A percentile compares a stretch with the other conserved stretches of the same genome.
Evolutionary conservation across 2,329 filamentous ascomycete species (phyloP).

Genomic region (Grosmannia clavigera): DNA sequence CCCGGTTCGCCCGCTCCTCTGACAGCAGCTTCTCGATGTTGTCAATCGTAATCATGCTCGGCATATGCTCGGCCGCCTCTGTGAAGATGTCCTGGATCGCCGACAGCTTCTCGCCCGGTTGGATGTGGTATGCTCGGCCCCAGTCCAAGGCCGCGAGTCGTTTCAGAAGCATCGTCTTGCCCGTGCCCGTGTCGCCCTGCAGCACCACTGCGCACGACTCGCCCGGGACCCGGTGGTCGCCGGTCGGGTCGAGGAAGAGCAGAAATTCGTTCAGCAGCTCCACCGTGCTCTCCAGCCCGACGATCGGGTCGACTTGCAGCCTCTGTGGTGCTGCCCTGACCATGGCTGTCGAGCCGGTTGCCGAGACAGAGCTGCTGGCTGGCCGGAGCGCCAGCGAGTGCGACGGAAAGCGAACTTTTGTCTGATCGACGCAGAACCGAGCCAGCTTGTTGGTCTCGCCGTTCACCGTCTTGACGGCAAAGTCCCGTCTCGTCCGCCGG

Average conservation of each 20-base stretch:
- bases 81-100: constrained; percentile 57
- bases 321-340: constrained; percentile 4
- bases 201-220: constrained; percentile 51
- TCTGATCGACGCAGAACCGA: constrained; percentile 23
- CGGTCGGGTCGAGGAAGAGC: constrained; percentile 15
- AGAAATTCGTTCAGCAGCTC: constrained; percentile 56
- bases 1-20: constrained; percentile 40
- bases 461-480: constrained; percentile 46
- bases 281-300: constrained; percentile 55
- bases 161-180: constrained; percentile 65
- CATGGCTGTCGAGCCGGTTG: background rate
- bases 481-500: constrained; percentile 45
- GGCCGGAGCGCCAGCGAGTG: constrained; percentile 13
- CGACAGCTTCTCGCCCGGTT: constrained; percentile 40
- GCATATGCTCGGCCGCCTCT: constrained; percentile 54
- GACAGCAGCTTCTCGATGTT: constrained; percentile 59
- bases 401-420: constrained; percentile 23
- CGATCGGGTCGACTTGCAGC: constrained; percentile 40
- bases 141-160: constrained; percentile 56
- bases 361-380: background rate
- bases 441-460: constrained; percentile 30
- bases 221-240: constrained; percentile 9
- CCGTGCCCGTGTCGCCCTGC: constrained; percentile 72
- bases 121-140: constrained; percentile 54
- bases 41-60: constrained; percentile 71